Evolutionary conservation across 768 basidiomycete genomes (phyloP).

Genomic region (Boletus pseudopeckii): DNA sequence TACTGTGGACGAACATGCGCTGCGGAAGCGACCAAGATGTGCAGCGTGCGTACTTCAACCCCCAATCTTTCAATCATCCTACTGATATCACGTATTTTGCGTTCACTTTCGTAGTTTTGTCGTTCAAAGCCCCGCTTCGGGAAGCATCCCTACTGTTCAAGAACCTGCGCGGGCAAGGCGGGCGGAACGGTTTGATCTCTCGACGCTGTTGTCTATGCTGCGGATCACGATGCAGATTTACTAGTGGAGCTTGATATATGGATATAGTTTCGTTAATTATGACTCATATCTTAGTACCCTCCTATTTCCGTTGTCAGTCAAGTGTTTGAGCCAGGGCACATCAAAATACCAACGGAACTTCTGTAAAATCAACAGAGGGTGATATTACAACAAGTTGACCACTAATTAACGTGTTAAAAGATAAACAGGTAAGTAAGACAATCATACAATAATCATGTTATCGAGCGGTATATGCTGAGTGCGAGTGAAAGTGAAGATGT

Average conservation of each 20-base stretch:
- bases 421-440: background rate
- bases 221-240: background rate
- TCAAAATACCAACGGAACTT: background rate
- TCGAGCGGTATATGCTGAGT: background rate
- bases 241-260: background rate
- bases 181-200: constrained; percentile 13
- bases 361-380: background rate
- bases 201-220: background rate
- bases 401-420: background rate
- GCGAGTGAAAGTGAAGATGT: background rate
- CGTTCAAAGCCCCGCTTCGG: constrained; percentile 31
- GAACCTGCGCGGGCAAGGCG: constrained; percentile 29
- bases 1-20: constrained; percentile 69
- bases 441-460: background rate
- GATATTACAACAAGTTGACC: background rate
- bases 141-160: constrained; percentile 34
- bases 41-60: constrained; percentile 20
- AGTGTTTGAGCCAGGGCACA: background rate
- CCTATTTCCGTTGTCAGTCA: constrained; percentile 5
- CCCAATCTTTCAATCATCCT: background rate
- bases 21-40: constrained; percentile 37
- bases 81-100: constrained; percentile 3
- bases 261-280: constrained; percentile 16
- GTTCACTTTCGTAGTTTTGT: constrained; percentile 21
- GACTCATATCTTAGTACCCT: constrained; percentile 17